phyloP scores from a whole-genome alignment of 306 rosid genomes.

The Trichosanthes cucumerina region DNA sequence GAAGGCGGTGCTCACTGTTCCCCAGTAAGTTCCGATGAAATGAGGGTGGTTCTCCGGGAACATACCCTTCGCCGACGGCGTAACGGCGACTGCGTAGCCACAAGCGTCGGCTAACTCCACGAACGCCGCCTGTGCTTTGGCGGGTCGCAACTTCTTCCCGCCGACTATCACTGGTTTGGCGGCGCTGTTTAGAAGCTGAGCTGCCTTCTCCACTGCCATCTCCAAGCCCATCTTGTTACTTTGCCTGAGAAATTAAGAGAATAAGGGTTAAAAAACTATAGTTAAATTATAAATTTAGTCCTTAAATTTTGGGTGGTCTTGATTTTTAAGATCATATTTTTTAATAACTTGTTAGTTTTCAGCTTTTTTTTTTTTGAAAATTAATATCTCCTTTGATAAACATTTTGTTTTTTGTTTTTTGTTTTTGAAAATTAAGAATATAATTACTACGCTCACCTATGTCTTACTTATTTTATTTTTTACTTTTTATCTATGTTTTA shows the following conservation, averaged over 20 bases:
- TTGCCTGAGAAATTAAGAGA: not conserved
- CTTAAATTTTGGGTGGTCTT: too few species aligned
- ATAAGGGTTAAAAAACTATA: too few species aligned
- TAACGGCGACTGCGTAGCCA: constrained; percentile 64
- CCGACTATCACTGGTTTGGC: constrained; percentile 80
- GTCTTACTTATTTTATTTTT: too few species aligned
- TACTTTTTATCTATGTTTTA: too few species aligned
- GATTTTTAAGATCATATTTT: too few species aligned
- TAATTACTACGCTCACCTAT: too few species aligned
- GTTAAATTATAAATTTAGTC: too few species aligned
- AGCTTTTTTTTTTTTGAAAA: too few species aligned
- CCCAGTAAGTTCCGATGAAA: constrained; percentile 92
- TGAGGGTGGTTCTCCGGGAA: constrained; percentile 72
- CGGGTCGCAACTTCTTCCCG: constrained; percentile 65
- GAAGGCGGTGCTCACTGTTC: constrained; percentile 52
- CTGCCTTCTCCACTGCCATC: constrained; percentile 75
- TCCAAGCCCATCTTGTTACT: constrained; percentile 18
- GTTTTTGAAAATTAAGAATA: too few species aligned
- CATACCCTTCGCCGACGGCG: constrained; percentile 79
- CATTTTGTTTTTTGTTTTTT: too few species aligned
- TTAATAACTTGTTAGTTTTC: too few species aligned
- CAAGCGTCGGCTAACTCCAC: constrained; percentile 63
- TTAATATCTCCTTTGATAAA: too few species aligned
- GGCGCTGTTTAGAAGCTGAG: constrained; percentile 64
- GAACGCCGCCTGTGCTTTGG: constrained; percentile 53